phyloP scores from a whole-genome alignment of 1,139 yeast species.

The Lodderomyces parapsilosis region DNA sequence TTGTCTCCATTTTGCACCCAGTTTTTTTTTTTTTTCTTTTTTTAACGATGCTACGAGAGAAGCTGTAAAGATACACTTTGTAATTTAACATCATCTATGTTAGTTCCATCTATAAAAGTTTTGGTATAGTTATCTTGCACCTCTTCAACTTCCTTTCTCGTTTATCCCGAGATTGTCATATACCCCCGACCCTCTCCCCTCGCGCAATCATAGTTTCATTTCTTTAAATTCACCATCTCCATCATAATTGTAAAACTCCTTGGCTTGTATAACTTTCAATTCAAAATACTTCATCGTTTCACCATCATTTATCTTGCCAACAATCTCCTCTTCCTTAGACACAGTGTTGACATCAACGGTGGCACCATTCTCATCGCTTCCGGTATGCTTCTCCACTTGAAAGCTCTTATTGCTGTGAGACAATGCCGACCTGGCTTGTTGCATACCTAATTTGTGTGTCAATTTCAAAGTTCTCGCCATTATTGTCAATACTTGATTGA shows the following conservation, averaged over 20 bases:
- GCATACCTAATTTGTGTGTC: constrained; percentile 32
- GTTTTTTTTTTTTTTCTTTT: no score
- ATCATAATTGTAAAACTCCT: constrained; percentile 25
- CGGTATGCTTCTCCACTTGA: background rate
- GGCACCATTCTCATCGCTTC: background rate
- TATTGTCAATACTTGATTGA: constrained; percentile 49
- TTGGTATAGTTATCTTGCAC: background rate
- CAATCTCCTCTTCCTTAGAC: constrained; percentile 9
- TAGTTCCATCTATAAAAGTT: no score
- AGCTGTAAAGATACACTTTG: no score
- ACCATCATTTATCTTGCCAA: constrained; percentile 36
- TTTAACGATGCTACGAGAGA: no score
- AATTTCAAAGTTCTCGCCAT: constrained; percentile 46
- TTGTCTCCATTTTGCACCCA: no score
- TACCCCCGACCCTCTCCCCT: no score
- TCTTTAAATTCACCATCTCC: constrained; percentile 23
- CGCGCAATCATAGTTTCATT: background rate
- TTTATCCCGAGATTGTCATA: background rate
- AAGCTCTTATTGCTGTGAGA: background rate
- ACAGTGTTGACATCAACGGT: constrained; percentile 4
- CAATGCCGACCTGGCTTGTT: constrained; percentile 13
- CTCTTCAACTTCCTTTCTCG: background rate
- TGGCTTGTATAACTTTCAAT: constrained; percentile 37
- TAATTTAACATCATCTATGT: no score
- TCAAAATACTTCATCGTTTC: constrained; percentile 42